Base-by-base conservation (phyloP, 345 rosid genomes). In the Orychophragmus violaceus region DNA sequence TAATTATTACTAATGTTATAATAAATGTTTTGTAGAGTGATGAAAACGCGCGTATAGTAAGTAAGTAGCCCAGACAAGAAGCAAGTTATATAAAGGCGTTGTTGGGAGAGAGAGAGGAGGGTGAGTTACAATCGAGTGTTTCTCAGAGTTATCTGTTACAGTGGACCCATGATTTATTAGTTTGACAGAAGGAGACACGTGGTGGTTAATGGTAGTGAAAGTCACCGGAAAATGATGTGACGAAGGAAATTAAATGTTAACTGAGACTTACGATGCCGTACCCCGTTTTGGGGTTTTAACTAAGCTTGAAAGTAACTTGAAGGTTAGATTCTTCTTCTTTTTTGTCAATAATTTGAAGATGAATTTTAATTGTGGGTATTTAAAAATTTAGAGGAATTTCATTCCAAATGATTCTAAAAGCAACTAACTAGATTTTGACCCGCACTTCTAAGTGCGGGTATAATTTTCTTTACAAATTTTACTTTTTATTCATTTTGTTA, bases 31-130 rank as follows among this genome's bases (percentile, higher is more conserved):
- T n/a, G 28, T 23, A 53, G 63, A 33, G 63, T 62, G 63, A 54
- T 0, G 57, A 62, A 62, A 57, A 71, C 75, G 75, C 69, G 75
- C 39, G 69, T 53, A 18, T 61, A 61, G 48, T 52, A 54, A n/a
- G n/a, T n/a, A n/a, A n/a, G n/a, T n/a, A n/a, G 6, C 69, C 59
- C 64, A 63, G 49, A n/a, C 32, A 35, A 11, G 69, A 71, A 63
- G 64, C 51, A 62, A 62, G 50, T 44, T 66, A 57, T 68, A 68
- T n/a, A n/a, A 68, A 68, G 30, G 58, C 27, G 56, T 44, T 8
- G n/a, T 19, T 4, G 53, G 5, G 28, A 3, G 14, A 29, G 33
- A 29, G 33, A 29, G 50, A 39, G 28, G 54, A 39, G 18, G 12
- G 3, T 36, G 24, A 44, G 44, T 0, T 4, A 1, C 29, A 8